A percentile compares a stretch with the other conserved stretches of the same genome.
Conservation (phyloP, 768 basidiomycete genomes). For the Neoboletus magnificus region DNA sequence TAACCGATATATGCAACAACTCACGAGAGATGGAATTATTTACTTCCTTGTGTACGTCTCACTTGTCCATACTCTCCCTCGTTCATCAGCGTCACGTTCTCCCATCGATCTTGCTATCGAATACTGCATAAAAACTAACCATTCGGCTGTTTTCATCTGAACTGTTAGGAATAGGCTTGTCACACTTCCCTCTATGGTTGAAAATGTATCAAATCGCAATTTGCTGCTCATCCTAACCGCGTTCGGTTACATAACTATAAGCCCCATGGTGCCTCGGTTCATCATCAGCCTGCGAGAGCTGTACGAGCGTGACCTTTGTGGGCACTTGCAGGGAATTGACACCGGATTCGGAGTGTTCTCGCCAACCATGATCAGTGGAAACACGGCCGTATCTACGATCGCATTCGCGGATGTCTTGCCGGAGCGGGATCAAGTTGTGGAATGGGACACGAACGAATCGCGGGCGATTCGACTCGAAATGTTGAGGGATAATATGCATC, state of each 20-base stretch:
- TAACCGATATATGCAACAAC: conserved; percentile 1
- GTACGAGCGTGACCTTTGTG: background rate
- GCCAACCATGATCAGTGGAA: background rate
- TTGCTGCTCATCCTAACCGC: background rate
- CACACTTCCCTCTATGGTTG: background rate
- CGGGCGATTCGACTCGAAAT: background rate
- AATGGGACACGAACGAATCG: background rate
- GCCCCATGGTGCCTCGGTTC: conserved; percentile 3
- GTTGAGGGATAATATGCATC: background rate
- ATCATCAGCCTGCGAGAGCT: conserved; percentile 9
- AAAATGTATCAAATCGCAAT: background rate
- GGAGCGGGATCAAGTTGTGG: background rate
- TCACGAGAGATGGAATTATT: conserved; percentile 1
- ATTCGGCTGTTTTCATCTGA: background rate
- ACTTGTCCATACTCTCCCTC: background rate
- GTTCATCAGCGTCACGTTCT: background rate
- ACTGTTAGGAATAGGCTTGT: background rate
- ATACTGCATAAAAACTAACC: background rate
- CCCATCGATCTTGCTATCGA: background rate
- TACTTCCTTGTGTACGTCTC: conserved; percentile 7
- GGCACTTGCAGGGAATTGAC: background rate
- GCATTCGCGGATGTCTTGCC: background rate
- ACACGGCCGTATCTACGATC: background rate
- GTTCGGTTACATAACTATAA: background rate
- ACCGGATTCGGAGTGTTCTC: conserved; percentile 5